Percentiles rank a stretch among this genome's conserved stretches.
phyloP scores from a whole-genome alignment of 106 monocot species.

The Phalaenopsis aphrodite region DNA sequence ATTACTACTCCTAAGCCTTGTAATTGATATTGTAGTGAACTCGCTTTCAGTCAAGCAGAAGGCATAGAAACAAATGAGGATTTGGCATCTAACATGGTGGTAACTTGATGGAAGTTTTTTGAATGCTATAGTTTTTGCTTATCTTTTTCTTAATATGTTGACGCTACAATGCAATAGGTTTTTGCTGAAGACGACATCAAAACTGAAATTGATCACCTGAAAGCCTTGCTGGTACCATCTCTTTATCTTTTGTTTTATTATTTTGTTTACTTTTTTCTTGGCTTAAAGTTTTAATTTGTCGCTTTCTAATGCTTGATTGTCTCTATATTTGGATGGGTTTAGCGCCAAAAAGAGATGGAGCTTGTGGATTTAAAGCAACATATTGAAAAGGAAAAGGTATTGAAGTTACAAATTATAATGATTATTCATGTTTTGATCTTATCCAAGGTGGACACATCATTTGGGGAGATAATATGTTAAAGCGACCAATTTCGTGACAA shows the following conservation, averaged over 20 bases:
- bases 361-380: constrained; percentile 44
- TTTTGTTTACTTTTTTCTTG: constrained; percentile 1
- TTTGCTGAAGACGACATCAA: constrained; percentile 14
- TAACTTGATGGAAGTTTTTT: neutral
- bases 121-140: neutral
- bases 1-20: too few species aligned
- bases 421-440: neutral
- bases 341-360: constrained; percentile 65
- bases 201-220: constrained; percentile 36
- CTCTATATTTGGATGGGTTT: constrained; percentile 5
- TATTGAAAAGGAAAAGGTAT: constrained; percentile 63
- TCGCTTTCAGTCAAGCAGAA: neutral
- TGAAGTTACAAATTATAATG: too few species aligned
- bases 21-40: constrained; percentile 6
- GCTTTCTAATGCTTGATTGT: neutral
- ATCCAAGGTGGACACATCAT: too few species aligned
- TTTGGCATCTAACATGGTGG: constrained; percentile 24
- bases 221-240: constrained; percentile 41
- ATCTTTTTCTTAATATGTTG: neutral
- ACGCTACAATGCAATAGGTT: neutral
- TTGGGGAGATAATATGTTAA: too few species aligned
- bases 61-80: neutral
- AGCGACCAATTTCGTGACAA: too few species aligned
- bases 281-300: neutral
- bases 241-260: neutral